Evolutionary conservation across 257 asterid genomes (phyloP).

Genomic region (Solanum tarijense): DNA sequence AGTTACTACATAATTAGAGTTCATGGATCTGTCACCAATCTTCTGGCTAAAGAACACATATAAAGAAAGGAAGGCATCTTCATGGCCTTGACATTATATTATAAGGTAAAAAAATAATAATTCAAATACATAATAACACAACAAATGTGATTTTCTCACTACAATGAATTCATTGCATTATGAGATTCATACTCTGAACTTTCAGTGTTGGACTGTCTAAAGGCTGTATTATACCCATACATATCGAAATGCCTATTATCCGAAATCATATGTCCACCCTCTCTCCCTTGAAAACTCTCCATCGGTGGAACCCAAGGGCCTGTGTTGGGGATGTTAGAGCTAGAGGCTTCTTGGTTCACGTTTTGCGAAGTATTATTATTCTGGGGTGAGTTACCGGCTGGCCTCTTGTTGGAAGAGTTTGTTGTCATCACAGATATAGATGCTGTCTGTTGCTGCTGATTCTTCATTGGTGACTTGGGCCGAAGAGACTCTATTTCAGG

Average conservation of each 20-base stretch:
- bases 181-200: constrained; percentile 48
- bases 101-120: background rate
- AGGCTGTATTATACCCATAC: constrained; percentile 43
- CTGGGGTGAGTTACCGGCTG: constrained; percentile 61
- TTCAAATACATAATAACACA: background rate
- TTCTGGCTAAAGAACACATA: background rate
- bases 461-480: constrained; percentile 98
- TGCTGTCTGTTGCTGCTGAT: constrained; percentile 71
- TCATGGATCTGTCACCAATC: background rate
- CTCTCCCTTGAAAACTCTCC: constrained; percentile 47
- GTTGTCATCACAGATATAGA: constrained; percentile 59
- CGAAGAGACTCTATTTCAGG: constrained; percentile 89
- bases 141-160: constrained; percentile 9
- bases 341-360: constrained; percentile 55
- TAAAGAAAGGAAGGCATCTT: background rate
- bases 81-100: background rate
- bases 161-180: constrained; percentile 53
- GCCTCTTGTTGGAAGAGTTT: constrained; percentile 52
- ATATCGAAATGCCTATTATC: constrained; percentile 51
- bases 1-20: background rate
- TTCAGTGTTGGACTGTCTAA: constrained; percentile 40
- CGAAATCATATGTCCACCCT: constrained; percentile 32
- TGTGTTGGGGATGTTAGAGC: constrained; percentile 43
- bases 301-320: constrained; percentile 57
- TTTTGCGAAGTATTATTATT: constrained; percentile 24